Base-by-base conservation (phyloP, 2,329 filamentous ascomycete species). In the Xylaria sp. region DNA sequence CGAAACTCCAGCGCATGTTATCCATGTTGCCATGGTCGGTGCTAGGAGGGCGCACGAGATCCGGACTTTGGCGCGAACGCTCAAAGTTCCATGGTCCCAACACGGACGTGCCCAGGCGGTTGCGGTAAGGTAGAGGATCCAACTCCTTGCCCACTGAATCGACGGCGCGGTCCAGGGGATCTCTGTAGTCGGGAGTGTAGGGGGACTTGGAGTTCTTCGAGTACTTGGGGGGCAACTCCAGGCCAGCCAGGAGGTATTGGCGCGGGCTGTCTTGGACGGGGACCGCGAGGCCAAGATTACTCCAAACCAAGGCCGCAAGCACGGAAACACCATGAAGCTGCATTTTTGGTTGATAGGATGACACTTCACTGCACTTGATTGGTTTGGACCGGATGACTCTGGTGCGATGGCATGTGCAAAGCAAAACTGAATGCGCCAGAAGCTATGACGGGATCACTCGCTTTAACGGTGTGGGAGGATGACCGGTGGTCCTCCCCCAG, bases 1-100 rank as follows among this genome's bases (percentile, higher is more conserved):
- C 82, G 67, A 87, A 87, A 62, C 83, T 85, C 88, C 88, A 91
- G 61, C 86, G 80, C 82, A 91, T 85, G 72, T 90, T 91, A 54
- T 81, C 75, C 70, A 91, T 78, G 65, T 82, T 83, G 42, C 88
- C 88, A 71, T 86, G 83, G 68, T 92, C 89, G 4, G 88, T 91
- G 69, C 83, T 86, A 0, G 88, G 88, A 16, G 89, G 88, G 18
- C 88, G 82, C 47, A 91, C 78, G 49, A 90, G 75, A 71, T 91
- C 88, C 0, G 89, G 88, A 70, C 84, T 88, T 75, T 91, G 84
- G 51, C 84, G 79, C 56, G 88, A 84, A 19, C 88, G 84, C 54
- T 83, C 83, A 60, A 76, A 78, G 71, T 91, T 92, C 72, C 86
- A 84, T 0, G 89, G 89, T 0, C 88, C 88, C 19, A 90, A 75